These are phyloP conservation scores for Pythium brachiatum DNA, from an alignment of 352 stramenopile genomes.

Conservation along the genomic window DNA sequence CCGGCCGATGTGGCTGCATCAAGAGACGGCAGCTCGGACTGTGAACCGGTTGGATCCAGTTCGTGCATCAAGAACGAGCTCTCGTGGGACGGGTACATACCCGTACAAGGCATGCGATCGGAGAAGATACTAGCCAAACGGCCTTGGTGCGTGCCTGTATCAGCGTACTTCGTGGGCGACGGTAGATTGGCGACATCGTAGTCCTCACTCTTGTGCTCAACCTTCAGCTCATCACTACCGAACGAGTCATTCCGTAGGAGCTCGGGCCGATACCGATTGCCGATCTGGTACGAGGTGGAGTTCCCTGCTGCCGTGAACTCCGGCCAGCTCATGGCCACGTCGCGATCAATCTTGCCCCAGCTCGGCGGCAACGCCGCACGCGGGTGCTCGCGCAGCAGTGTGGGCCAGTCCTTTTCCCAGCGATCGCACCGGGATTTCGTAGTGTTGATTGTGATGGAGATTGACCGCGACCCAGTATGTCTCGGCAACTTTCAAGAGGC, in stretches of 20 bases:
- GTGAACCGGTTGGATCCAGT: not conserved
- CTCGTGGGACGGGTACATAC: slow-evolving; percentile 19
- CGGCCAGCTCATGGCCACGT: slow-evolving; percentile 31
- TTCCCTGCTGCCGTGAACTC: slow-evolving; percentile 1
- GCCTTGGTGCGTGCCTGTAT: slow-evolving; percentile 17
- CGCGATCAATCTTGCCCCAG: slow-evolving; percentile 10
- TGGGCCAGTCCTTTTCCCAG: slow-evolving; percentile 21
- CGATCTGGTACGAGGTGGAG: slow-evolving; percentile 4
- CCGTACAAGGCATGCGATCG: slow-evolving; percentile 26
- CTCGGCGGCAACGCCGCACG: slow-evolving; percentile 1
- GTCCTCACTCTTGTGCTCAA: slow-evolving; percentile 10
- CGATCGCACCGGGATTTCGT: slow-evolving; percentile 11
- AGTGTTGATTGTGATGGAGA: not conserved
- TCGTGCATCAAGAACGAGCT: slow-evolving; percentile 17
- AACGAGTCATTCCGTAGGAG: slow-evolving; percentile 8
- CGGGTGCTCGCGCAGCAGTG: slow-evolving; percentile 6
- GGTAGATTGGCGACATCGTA: not conserved
- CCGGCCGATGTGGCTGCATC: not conserved
- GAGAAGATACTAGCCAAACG: slow-evolving; percentile 24
- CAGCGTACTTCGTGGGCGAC: not conserved
- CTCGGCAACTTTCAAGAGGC: not conserved
- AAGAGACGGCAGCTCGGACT: slow-evolving; percentile 4
- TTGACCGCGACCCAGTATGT: not conserved
- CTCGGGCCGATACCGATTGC: slow-evolving; percentile 10
- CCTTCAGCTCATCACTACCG: slow-evolving; percentile 9